Evolutionary conservation across 2,329 filamentous ascomycete species (phyloP), one percentile per base, ranked within the genome.

Genomic region (Fusarium nodosum): DNA sequence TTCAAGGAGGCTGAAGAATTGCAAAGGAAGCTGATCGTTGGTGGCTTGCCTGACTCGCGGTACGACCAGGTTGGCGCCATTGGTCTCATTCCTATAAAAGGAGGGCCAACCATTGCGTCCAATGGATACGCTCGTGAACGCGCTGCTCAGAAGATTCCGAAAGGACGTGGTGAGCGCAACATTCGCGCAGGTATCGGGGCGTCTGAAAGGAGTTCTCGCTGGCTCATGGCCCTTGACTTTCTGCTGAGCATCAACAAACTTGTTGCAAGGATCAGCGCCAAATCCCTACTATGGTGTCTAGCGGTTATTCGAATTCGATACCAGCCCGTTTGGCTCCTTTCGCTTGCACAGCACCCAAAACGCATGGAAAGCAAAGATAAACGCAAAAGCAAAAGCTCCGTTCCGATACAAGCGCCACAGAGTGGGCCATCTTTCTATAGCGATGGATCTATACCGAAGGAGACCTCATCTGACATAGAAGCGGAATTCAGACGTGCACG

Each of bases 401-500:
- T 34, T 30, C 65, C 60, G 22, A 60, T 55, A n/a, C 61, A 73
- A 48, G 39, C 56, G 52, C 65, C 63, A 9, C 57, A 44, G 22
- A 56, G 56, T 13, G 62, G 46, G 33, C 30, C 59, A n/a, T 34
- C 56, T 11, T 44, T 53, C 24, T 60, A 58, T 11, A 59, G 86
- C 7, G 82, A 84, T 62, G 79, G 88, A 31, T 81, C 82, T 26
- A 80, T 91, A 28, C 87, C 90, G 3, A 84, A 83, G 22, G 84
- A 87, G 66, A 86, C 90, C 34, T 84, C 89, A 36, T 87, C 93
- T 30, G 94, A 98, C 73, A 89, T 97, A 3, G 95, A 97, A 79
- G 84, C 83, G 2, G 93, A 96, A 77, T 89, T 94, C 71, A 88
- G 93, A 70, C 87, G 87, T 56, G 84, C 88, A 50, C 57, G 77